Base-by-base conservation (phyloP, 225 moss, liverwort and hornwort genomes). In the Sphagnum tenellum region DNA sequence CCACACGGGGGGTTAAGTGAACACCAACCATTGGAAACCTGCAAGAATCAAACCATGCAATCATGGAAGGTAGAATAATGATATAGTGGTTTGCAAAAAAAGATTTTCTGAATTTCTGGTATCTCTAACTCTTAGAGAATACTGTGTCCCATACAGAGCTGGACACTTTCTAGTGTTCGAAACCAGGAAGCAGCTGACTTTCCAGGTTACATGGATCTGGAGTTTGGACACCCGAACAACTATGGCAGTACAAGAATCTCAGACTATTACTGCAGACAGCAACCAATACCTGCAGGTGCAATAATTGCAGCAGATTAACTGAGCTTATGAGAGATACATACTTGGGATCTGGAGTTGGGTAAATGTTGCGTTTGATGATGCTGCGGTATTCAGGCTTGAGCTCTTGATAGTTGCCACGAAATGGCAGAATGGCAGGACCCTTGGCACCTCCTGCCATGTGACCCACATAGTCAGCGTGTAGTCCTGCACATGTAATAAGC, bases 21-120 rank as follows among this genome's bases (percentile, higher is more conserved):
- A 92, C 91, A 10, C 91, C 91, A 46, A 92, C 91, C 91, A 92
- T 92, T 3, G 91, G 89, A 60, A 92, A 92, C 75, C 91, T 92
- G 65, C 73, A 67, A 65, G 2, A 10, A 47, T 13, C 49, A 14
- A 13, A 29, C 10, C 49, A 2, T 47, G 3, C 46, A 9, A 47
- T 8, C 50, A 13, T 47, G 7, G 0, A 59, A 64, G 55, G 12
- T 10, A 29, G 53, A 66, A 59, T 55, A 48, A 48, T 71, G 9
- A 54, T 53, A 64, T 56, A 9, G 7, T 58, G 5, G 44, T 63
- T 2, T 63, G 60, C 46, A 48, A 47, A 10, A 46, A 29, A 29
- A 29, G 29, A 29, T 29, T 29, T 29, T 29, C 29, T 29, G 29
- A 29, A 29, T 29, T 29, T 29, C 29, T 29, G 29, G 29, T 29